Evolutionary conservation across 371 early-diverging fungal genomes (phyloP).

Genomic region (Mortierella sp.): DNA sequence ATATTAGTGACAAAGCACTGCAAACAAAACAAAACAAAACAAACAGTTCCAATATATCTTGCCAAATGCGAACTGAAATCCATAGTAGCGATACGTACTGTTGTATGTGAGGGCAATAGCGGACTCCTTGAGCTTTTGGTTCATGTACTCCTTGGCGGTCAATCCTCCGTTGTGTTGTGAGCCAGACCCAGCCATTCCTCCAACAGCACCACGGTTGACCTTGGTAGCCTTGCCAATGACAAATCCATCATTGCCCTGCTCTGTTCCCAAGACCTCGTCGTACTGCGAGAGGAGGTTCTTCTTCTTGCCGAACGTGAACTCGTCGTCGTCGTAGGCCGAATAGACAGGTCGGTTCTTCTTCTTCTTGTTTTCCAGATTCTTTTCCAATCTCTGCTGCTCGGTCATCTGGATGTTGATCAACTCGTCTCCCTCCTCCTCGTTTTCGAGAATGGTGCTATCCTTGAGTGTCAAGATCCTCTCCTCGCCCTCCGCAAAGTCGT

Average conservation of each 20-base stretch:
- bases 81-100: conserved; percentile 41
- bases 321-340: conserved; percentile 87
- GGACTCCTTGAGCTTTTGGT: conserved; percentile 72
- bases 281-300: conserved; percentile 84
- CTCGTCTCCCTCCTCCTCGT: conserved; percentile 81
- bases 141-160: conserved; percentile 61
- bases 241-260: conserved; percentile 62
- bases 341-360: conserved; percentile 77
- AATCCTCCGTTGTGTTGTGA: conserved; percentile 16
- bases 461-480: conserved; percentile 91
- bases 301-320: conserved; percentile 66
- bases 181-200: conserved; percentile 7
- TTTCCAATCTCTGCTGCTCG: conserved; percentile 74
- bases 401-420: conserved; percentile 78
- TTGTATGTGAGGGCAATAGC: conserved; percentile 71
- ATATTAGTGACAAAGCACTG: conserved; percentile 64
- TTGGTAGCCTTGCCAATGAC: conserved; percentile 57
- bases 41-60: too few species aligned
- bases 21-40: too few species aligned
- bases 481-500: conserved; percentile 77
- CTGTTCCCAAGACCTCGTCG: conserved; percentile 77
- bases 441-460: conserved; percentile 83
- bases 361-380: conserved; percentile 84
- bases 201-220: conserved; percentile 17
- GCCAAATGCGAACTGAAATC: too few species aligned